These are phyloP conservation scores for Aspergillus melleus DNA, from an alignment of 2,329 filamentous ascomycete species.

Conservation along the genomic window DNA sequence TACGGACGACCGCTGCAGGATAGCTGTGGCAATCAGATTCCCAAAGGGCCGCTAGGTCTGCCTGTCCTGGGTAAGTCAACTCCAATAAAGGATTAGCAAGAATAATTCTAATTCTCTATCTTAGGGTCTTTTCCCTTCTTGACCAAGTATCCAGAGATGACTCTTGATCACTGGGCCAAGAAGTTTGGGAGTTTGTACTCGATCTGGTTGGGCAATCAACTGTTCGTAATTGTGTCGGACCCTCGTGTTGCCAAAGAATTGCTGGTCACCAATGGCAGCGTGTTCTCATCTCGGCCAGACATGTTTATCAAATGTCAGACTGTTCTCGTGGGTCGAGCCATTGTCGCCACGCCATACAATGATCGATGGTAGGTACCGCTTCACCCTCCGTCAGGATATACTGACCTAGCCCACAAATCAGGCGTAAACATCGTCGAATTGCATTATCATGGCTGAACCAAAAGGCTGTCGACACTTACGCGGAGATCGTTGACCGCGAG, in stretches of 20 bases:
- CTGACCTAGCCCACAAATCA: neutral
- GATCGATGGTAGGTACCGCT: neutral
- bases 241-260: neutral
- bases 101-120: neutral
- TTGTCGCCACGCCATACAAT: neutral
- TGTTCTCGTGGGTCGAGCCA: neutral
- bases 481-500: neutral
- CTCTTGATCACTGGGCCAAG: neutral
- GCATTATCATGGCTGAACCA: neutral
- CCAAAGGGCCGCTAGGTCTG: neutral
- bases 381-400: neutral
- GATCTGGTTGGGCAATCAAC: neutral
- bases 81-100: neutral
- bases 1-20: neutral
- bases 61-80: neutral
- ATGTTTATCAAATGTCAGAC: neutral
- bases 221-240: neutral
- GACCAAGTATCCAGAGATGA: neutral
- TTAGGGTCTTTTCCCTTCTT: neutral
- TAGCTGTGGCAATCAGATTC: neutral
- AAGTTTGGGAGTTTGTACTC: neutral
- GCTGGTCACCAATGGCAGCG: neutral
- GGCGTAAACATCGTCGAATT: slow-evolving; percentile 1
- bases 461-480: neutral
- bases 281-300: neutral